Percentiles rank a stretch among this genome's conserved stretches.
These are phyloP conservation scores for Mollisiaceae sp. DNA, from an alignment of 2,329 filamentous ascomycete species.

Conservation along the genomic window DNA sequence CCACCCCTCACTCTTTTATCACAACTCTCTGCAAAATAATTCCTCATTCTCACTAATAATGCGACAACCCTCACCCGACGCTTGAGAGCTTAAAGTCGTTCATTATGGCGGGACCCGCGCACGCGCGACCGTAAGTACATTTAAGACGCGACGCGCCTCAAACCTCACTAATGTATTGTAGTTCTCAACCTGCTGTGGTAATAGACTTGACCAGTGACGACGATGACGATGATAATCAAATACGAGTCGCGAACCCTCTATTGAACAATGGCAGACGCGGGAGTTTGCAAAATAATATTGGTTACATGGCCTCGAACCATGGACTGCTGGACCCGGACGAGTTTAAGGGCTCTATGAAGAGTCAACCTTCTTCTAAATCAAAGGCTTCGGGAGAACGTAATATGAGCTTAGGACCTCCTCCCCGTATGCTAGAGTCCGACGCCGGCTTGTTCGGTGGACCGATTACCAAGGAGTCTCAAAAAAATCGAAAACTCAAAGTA, in stretches of 20 bases:
- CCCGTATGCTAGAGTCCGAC: neutral
- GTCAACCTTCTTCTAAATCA: neutral
- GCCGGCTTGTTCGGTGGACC: neutral
- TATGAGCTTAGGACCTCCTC: neutral
- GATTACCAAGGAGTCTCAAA: neutral
- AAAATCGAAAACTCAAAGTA: neutral
- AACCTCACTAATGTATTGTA: neutral
- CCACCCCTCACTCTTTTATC: neutral
- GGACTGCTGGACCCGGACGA: neutral
- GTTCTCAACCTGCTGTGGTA: neutral
- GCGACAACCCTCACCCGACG: neutral
- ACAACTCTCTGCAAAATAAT: neutral
- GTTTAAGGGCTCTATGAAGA: neutral
- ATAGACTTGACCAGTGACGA: constrained; percentile 1
- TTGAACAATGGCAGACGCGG: neutral
- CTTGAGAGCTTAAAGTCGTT: constrained; percentile 3
- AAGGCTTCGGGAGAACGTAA: too few species aligned
- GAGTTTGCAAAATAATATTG: neutral
- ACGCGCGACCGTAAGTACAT: constrained; percentile 8
- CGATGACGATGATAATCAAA: neutral
- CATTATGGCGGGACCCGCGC: neutral
- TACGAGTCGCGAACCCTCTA: neutral
- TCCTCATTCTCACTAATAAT: neutral
- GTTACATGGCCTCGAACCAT: neutral
- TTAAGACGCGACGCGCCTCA: constrained; percentile 12